phyloP scores from a whole-genome alignment of 352 stramenopile genomes.

The Phytophthora meadii region DNA sequence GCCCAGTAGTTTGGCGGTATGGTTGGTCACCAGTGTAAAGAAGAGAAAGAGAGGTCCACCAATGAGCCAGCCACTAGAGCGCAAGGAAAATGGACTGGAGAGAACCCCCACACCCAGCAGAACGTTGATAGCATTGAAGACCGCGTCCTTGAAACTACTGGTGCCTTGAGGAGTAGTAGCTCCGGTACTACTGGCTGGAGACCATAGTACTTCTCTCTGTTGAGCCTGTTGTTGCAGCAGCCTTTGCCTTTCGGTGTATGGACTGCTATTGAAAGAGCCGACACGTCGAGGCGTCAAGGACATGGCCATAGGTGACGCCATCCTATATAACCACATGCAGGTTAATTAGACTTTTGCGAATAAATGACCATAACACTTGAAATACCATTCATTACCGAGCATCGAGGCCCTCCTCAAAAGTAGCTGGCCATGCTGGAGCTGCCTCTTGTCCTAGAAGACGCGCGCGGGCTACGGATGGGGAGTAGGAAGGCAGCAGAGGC shows the following conservation, averaged over 20 bases:
- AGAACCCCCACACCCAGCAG: slow-evolving; percentile 86
- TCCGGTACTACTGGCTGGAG: slow-evolving; percentile 24
- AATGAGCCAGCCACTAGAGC: slow-evolving; percentile 77
- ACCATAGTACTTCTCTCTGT: slow-evolving; percentile 30
- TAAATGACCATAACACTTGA: neutral
- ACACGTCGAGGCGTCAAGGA: slow-evolving; percentile 27
- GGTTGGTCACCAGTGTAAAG: slow-evolving; percentile 86
- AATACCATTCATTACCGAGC: slow-evolving; percentile 36
- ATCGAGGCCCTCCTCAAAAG: slow-evolving; percentile 77
- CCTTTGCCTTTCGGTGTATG: slow-evolving; percentile 54
- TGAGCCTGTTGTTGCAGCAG: slow-evolving; percentile 40
- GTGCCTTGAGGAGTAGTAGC: slow-evolving; percentile 38
- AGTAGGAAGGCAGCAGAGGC: slow-evolving; percentile 69
- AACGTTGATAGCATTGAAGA: slow-evolving; percentile 90
- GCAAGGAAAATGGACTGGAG: slow-evolving; percentile 84
- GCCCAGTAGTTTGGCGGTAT: slow-evolving; percentile 86
- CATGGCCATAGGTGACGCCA: slow-evolving; percentile 61
- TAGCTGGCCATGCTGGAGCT: slow-evolving; percentile 65
- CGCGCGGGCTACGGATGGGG: slow-evolving; percentile 51
- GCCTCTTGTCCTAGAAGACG: slow-evolving; percentile 40
- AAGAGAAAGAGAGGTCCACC: slow-evolving; percentile 81
- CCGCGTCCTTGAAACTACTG: slow-evolving; percentile 75
- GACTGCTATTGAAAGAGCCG: slow-evolving; percentile 37
- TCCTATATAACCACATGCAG: slow-evolving; percentile 18
- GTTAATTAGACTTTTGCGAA: neutral